Evolutionary conservation across 495 filamentous ascomycete species (phyloP), one percentile per base, ranked within the genome.

Genomic region (Thermothielavioides terrestris): DNA sequence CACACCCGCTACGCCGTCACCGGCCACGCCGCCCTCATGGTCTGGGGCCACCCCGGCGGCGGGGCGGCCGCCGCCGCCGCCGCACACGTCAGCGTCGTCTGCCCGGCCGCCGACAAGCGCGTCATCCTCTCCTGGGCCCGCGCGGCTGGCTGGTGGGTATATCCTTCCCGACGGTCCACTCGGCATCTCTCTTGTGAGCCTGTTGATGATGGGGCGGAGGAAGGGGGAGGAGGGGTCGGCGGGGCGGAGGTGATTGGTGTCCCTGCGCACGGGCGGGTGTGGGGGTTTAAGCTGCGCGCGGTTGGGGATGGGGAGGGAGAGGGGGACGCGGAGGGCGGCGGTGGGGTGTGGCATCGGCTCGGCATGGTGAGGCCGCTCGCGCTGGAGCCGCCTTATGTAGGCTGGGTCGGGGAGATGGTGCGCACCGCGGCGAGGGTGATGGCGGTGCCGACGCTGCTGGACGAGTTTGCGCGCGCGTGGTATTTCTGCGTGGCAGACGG

Each of bases 1-100:
- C 67, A 72, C 50, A 62, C 66, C 4, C 64, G 57, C 22, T 73
- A 72, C 62, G 67, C 61, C 6, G 62, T 73, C 23, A 59, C 59
- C 49, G 69, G 70, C 4, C 64, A 62, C 10, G 62, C 55, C 3
- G 68, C 68, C 20, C 57, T 73, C 4, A 46, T 50, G 7, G 59
- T 62, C n/a, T 64, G 68, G 59, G 69, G 68, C 12, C 63, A 55
- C 42, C 32, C 52, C 3, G 37, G 43, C 43, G 4, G 22, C 21
- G 8, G 1, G 12, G 22, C 23, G 15, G 25, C 12, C 26, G 27
- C 6, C 27, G 28, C 8, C 21, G n/a, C 49, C 57, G 2, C 32
- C 34, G 0, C 58, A 7, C 45, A 59, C 10, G 49, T 71, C 20
- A 63, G 53, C 9, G 52, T 73, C 22, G 42, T 67, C 32, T 70